Base-by-base conservation (phyloP, 371 early-diverging fungal genomes). In the Apophysomyces trapeziformis region DNA sequence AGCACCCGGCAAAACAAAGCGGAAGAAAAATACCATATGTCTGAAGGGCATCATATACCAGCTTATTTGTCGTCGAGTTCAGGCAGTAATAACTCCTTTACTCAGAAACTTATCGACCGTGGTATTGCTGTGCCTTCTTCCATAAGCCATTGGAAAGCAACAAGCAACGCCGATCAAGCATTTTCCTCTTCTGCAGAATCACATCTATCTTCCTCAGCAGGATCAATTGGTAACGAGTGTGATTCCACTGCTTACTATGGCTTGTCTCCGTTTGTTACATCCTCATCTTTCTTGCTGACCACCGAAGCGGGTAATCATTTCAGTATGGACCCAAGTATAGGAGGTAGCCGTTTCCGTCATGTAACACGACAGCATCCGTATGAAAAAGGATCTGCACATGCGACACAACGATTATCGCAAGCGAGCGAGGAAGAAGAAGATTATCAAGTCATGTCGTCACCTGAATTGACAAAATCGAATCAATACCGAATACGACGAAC, bases 231-330 rank as follows among this genome's bases (percentile, higher is more conserved):
- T 7, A 65, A 46, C 41, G 73, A 73, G 7, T 60, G 64, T 16
- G 81, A 80, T 60, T 74, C 78, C 4, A 76, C 69, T 38, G 64
- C 68, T 8, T 75, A 76, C 57, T 81, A 76, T 46, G 81, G 81
- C 14, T 67, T 81, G 57, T 81, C 81, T 4, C 81, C 81, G 8
- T 78, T 78, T 60, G 78, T 81, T 44, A 76, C 76, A 1, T 73
- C 54, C 5, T 50, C 81, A 11, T 81, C 81, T 0, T 81, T 78
- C 57, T 65, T 75, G 41, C 66, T 38, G 21, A 43, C 44, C 21
- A 57, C 58, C 0, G 64, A 68, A 63, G 38, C 66, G 2, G 18
- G 58, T 7, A 57, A 45, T 12, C 54, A 50, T 5, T 21, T 50
- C 21, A 21, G 21, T 50, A 62, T 9, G 35, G 39, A 47, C 47